These are phyloP conservation scores for Solanum lycopersicoides DNA, from an alignment of 257 asterid species.

Conservation along the genomic window DNA sequence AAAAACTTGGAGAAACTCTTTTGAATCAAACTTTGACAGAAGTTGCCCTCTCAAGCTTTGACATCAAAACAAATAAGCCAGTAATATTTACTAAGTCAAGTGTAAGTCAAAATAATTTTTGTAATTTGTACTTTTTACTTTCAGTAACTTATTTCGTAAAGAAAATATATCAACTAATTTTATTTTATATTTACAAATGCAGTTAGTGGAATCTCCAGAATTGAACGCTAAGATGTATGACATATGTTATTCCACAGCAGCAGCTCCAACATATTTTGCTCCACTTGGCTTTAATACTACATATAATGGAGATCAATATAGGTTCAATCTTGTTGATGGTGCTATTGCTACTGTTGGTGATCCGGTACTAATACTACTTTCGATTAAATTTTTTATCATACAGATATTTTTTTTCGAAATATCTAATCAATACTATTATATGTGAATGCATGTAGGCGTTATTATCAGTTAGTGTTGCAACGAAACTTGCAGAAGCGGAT, in stretches of 20 bases:
- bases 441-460: too few species aligned
- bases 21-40: constrained; percentile 37
- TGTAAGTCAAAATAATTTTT: constrained; percentile 8
- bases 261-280: background rate
- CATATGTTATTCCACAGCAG: background rate
- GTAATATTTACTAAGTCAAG: constrained; percentile 33
- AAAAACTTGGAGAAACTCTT: constrained; percentile 17
- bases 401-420: too few species aligned
- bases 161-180: too few species aligned
- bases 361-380: background rate
- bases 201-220: constrained; percentile 18
- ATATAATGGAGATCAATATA: background rate
- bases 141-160: too few species aligned
- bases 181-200: background rate
- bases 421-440: too few species aligned
- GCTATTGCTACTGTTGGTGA: background rate
- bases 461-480: too few species aligned
- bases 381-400: too few species aligned
- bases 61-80: constrained; percentile 24
- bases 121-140: too few species aligned
- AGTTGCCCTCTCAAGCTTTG: constrained; percentile 43
- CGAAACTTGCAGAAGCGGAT: too few species aligned
- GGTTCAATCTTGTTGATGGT: background rate
- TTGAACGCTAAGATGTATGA: background rate
- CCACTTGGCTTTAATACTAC: background rate